Evolutionary conservation across 192 early-diverging fungal genomes (phyloP).

Genomic region (Coemansia sp.): DNA sequence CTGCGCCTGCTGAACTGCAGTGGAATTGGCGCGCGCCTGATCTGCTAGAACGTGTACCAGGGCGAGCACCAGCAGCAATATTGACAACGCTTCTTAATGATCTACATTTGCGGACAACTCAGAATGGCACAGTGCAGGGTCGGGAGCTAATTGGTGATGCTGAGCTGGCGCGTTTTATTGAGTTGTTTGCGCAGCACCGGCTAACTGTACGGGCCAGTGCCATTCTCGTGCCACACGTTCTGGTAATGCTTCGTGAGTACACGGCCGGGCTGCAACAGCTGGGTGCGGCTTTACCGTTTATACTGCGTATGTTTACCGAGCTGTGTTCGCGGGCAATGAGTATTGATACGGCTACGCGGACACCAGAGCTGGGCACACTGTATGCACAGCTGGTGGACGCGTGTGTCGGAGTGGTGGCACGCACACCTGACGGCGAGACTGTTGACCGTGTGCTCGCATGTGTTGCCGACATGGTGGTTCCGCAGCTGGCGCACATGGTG

Average conservation of each 20-base stretch:
- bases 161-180: slow-evolving; percentile 38
- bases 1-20: slow-evolving; percentile 22
- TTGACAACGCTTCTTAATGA: slow-evolving; percentile 27
- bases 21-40: slow-evolving; percentile 44
- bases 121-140: not conserved
- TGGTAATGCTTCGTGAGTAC: slow-evolving; percentile 38
- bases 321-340: slow-evolving; percentile 35
- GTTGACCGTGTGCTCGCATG: slow-evolving; percentile 60
- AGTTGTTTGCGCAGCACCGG: slow-evolving; percentile 33
- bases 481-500: slow-evolving; percentile 66
- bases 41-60: slow-evolving; percentile 39
- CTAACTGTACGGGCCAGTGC: slow-evolving; percentile 27
- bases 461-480: slow-evolving; percentile 56
- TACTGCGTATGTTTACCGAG: slow-evolving; percentile 49
- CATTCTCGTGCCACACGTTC: slow-evolving; percentile 26
- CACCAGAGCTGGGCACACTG: slow-evolving; percentile 23
- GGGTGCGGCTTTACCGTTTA: slow-evolving; percentile 38
- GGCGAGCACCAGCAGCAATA: slow-evolving; percentile 24
- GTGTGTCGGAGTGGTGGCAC: slow-evolving; percentile 73
- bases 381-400: slow-evolving; percentile 63
- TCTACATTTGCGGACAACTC: slow-evolving; percentile 26
- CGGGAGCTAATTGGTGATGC: slow-evolving; percentile 13
- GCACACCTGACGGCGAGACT: slow-evolving; percentile 65
- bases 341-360: slow-evolving; percentile 15
- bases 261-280: slow-evolving; percentile 24